Base-by-base conservation (phyloP, 169 alveolate species). In the Plasmodium vivax region DNA sequence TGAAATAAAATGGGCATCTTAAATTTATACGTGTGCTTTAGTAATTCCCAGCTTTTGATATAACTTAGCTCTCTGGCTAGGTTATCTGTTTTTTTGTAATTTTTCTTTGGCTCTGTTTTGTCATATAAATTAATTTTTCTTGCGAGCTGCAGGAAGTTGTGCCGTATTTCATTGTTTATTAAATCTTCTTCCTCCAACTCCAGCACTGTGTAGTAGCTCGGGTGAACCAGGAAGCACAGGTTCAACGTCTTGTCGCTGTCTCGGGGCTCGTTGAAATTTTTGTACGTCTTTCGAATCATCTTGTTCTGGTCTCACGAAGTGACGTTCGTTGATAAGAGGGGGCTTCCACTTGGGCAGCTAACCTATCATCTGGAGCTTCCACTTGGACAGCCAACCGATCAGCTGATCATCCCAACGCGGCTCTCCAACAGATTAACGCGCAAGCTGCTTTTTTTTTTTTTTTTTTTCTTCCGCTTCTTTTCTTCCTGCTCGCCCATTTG, bases 1-100 rank as follows among this genome's bases (percentile, higher is more conserved):
- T 87, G 85, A 87, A 38, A 87, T 23, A 87, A 77, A 38, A 87
- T 41, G 38, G 93, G 93, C 6, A 87, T 87, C 16, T 75, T 87
- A 43, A 10, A 87, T 87, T 79, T 87, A 56, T 87, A 87, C 45
- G 87, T 87, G n/a, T 87, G 54, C 6, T 87, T 87, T 54, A 87
- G 23, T 27, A 87, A 7, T 27, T 87, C 93, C 43, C 87, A 87
- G 71, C 93, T 87, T 56, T 77, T 87, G 9, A 79, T 0, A 32
- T 54, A 51, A 30, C 14, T 34, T 87, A 87, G 81, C n/a, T 87
- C 93, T 56, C 93, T 77, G 1, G 82, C 80, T 47, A 34, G n/a
- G 34, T 6, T 19, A 75, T 87, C 93, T 75, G 58, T 34, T 45
- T 58, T 87, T 87, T 74, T 87, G 47, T 54, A 87, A 6, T 47